Evolutionary conservation across 23 red algal species (phyloP), one percentile per base, ranked within the genome.

Genomic region (Pyropia haitanensis): DNA sequence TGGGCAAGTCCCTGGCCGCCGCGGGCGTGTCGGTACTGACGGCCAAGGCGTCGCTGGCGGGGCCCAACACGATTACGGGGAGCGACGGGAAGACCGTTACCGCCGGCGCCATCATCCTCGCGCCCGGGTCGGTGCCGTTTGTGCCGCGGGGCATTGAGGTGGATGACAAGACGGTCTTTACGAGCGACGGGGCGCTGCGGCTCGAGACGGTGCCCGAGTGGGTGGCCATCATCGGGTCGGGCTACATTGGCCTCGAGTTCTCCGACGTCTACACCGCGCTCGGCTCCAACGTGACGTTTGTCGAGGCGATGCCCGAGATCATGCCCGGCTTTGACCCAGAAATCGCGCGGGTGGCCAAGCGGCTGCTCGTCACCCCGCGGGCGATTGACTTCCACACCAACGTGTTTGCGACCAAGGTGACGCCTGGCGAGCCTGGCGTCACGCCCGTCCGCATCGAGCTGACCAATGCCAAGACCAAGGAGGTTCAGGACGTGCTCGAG

Each of bases 181-280:
- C 94, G 10, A 80, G 70, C n/a, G 94, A 98, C 67, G 86, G 75
- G n/a, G 94, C 94, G 31, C 55, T 98, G 28, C 76, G 79, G 52
- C 85, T 98, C 68, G 94, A 98, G 72, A 88, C 81, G 86, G 72
- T 98, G 34, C 94, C 94, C 20, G 82, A 89, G 13, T 98, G 94
- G 94, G 78, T 98, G 3, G 94, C 94, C 16, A 98, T 98, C 66
- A 82, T 98, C 14, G 94, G 94, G 20, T 88, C 81, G 18, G 90
- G 94, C 2, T 98, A 98, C 60, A 98, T 98, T 67, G 94, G 94
- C 16, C 77, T 98, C 27, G 94, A 98, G 62, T 98, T 98, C 60
- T 80, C 71, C 20, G 94, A 98, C 53, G 94, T 98, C 3, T 98
- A 98, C 68, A 90, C 94, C 12, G 87, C 94, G 3, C 71, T 98